These are phyloP conservation scores for Euphorbia schlechtendalii DNA, from an alignment of 441 rosid species.

Conservation along the genomic window DNA sequence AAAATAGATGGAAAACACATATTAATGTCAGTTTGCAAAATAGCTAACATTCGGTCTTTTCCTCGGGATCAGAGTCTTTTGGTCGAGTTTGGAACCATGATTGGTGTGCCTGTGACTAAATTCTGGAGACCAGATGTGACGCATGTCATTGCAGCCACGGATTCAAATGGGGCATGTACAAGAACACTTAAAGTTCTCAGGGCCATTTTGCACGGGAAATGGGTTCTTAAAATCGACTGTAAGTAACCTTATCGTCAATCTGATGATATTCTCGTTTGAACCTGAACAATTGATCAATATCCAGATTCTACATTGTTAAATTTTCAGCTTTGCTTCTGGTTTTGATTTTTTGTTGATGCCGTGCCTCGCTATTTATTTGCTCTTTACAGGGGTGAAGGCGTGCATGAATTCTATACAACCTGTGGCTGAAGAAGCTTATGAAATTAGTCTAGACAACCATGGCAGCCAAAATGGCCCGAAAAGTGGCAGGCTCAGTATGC, in stretches of 20 bases:
- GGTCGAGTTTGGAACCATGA: conserved; percentile 45
- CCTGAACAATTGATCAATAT: not conserved
- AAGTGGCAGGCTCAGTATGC: conserved; percentile 63
- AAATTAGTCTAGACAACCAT: conserved; percentile 58
- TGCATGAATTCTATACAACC: conserved; percentile 46
- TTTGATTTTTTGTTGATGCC: too few species aligned
- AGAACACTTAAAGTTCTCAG: conserved; percentile 79
- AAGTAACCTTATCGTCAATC: conserved; percentile 25
- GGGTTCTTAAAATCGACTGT: conserved; percentile 77
- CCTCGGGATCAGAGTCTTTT: conserved; percentile 38
- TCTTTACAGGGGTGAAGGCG: conserved; percentile 69
- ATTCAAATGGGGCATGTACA: conserved; percentile 61
- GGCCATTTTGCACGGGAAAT: conserved; percentile 73
- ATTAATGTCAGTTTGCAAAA: too few species aligned
- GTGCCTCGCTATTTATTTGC: not conserved
- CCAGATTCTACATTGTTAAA: too few species aligned
- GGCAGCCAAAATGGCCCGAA: conserved; percentile 61
- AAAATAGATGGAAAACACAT: too few species aligned
- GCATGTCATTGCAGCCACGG: conserved; percentile 76
- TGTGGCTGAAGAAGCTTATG: conserved; percentile 63
- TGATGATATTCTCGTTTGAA: not conserved
- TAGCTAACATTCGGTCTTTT: conserved; percentile 14
- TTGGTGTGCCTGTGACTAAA: conserved; percentile 54
- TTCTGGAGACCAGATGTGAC: conserved; percentile 72
- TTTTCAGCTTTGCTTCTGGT: too few species aligned